Percentiles rank a stretch among this genome's conserved stretches.
Conservation (phyloP, 179 eudicot species). For the Heliamphora pulchella region DNA sequence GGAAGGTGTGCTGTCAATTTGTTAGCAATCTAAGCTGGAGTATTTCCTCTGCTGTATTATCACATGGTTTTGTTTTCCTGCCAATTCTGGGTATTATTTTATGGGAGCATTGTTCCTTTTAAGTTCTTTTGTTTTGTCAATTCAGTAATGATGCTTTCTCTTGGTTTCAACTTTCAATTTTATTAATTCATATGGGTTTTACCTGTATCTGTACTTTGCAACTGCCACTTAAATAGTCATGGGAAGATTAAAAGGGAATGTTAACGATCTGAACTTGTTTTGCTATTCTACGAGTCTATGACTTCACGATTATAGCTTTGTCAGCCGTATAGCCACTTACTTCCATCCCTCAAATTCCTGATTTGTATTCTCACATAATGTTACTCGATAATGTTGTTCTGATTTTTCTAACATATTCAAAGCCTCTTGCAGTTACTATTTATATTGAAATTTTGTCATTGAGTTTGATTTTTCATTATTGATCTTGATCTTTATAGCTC, state of each 20-base stretch:
- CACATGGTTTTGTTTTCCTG: background rate
- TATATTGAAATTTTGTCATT: background rate
- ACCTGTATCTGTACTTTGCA: background rate
- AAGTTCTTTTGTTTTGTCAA: background rate
- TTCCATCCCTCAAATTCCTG: background rate
- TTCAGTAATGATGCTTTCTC: background rate
- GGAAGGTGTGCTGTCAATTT: background rate
- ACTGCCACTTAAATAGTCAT: background rate
- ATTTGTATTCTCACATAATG: background rate
- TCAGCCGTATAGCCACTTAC: background rate
- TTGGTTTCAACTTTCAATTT: background rate
- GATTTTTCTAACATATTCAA: background rate
- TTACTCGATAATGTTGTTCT: background rate
- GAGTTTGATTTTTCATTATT: background rate
- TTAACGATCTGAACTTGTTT: background rate
- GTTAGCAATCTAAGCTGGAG: background rate
- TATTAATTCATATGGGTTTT: background rate
- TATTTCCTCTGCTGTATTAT: background rate
- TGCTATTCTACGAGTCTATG: background rate
- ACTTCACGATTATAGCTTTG: background rate
- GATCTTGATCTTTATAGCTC: background rate
- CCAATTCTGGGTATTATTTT: background rate
- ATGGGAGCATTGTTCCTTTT: background rate
- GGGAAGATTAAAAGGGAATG: background rate
- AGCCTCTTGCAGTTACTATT: background rate